Conservation (phyloP, 2,329 filamentous ascomycete genomes). For the Hortaea sp. region DNA sequence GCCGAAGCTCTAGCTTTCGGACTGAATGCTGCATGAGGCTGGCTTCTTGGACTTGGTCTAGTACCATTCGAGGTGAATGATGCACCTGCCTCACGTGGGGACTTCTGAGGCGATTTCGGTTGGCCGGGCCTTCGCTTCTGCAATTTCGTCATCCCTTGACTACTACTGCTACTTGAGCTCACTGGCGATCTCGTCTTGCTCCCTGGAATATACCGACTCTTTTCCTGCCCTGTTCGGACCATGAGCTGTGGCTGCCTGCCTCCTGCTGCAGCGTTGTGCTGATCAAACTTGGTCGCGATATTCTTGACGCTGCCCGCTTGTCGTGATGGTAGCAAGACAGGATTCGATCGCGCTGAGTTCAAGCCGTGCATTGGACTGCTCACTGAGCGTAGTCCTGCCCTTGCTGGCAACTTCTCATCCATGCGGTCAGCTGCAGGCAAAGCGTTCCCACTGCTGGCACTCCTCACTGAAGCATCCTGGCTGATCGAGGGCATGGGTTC, state of each 20-base stretch:
- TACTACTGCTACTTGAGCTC: constrained; percentile 11
- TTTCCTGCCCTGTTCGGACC: constrained; percentile 16
- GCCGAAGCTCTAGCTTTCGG: constrained; percentile 10
- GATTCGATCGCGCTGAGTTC: constrained; percentile 17
- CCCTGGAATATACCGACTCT: constrained; percentile 13
- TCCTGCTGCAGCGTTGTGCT: constrained; percentile 23
- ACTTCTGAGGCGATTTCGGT: constrained; percentile 16
- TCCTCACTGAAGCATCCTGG: neutral
- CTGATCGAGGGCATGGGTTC: neutral
- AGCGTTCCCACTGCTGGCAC: neutral
- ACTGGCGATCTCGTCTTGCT: constrained; percentile 16
- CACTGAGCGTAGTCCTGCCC: constrained; percentile 1
- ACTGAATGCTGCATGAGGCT: constrained; percentile 18
- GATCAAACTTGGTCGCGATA: constrained; percentile 68
- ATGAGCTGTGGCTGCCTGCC: constrained; percentile 9
- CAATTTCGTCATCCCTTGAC: constrained; percentile 16
- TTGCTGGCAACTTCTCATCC: constrained; percentile 1
- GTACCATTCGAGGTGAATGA: constrained; percentile 19
- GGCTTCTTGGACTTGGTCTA: constrained; percentile 14
- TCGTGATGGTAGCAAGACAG: constrained; percentile 20
- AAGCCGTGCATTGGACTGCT: constrained; percentile 6
- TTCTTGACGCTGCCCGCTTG: constrained; percentile 52
- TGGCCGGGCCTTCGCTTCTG: constrained; percentile 17
- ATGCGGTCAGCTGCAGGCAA: constrained; percentile 1
- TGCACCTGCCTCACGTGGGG: constrained; percentile 15